A percentile compares a stretch with the other conserved stretches of the same genome.
phyloP scores from a whole-genome alignment of 1,139 yeast genomes.

The Ogataea hybrid region DNA sequence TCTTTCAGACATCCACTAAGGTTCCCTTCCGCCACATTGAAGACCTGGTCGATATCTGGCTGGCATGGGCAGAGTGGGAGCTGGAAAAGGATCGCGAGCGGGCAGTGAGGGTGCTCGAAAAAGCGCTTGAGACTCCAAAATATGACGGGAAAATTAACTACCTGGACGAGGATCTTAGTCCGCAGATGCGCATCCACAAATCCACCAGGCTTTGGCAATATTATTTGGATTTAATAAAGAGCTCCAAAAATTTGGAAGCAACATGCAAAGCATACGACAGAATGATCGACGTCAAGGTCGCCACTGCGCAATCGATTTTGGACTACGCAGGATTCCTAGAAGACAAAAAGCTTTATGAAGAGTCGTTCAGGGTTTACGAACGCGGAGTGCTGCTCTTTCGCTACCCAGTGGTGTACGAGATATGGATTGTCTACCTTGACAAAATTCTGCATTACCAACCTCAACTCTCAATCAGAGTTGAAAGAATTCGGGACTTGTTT shows the following conservation, averaged over 20 bases:
- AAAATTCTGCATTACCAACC: constrained; percentile 41
- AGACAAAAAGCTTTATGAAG: constrained; percentile 45
- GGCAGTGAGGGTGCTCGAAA: too few relatives aligned
- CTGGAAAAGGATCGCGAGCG: too few relatives aligned
- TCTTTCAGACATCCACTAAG: too few relatives aligned
- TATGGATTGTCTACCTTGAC: constrained; percentile 69
- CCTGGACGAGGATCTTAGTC: too few relatives aligned
- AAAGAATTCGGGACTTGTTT: constrained; percentile 70
- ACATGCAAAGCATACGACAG: constrained; percentile 55
- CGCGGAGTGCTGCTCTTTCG: constrained; percentile 59
- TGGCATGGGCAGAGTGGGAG: too few relatives aligned
- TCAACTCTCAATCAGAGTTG: constrained; percentile 38
- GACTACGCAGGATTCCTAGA: constrained; percentile 66
- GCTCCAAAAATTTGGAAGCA: constrained; percentile 46
- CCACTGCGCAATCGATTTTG: constrained; percentile 66
- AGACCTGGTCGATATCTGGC: too few relatives aligned
- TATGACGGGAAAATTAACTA: too few relatives aligned
- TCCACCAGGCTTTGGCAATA: too few relatives aligned
- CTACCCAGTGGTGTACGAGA: constrained; percentile 63
- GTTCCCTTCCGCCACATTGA: too few relatives aligned
- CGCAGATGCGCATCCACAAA: too few relatives aligned
- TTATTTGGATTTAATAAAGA: too few relatives aligned
- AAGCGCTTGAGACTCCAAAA: too few relatives aligned
- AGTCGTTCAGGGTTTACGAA: constrained; percentile 65
- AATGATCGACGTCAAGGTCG: constrained; percentile 59